Evolutionary conservation across 192 early-diverging fungal genomes (phyloP).

Genomic region (Backusella parvicylindrica): DNA sequence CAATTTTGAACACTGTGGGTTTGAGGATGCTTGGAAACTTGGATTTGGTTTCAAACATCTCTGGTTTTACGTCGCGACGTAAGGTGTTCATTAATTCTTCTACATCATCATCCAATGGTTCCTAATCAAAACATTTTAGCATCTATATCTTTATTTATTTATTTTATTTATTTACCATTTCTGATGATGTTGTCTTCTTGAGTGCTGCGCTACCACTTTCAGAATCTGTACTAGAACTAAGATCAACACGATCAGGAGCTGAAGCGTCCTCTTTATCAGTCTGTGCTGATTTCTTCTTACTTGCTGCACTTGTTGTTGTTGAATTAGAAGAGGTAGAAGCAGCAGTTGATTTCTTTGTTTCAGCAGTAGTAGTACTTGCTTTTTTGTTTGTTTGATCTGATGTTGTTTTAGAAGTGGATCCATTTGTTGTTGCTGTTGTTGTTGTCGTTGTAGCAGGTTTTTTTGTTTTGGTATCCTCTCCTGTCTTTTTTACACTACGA

Average conservation of each 20-base stretch:
- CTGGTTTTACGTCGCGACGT: conserved; percentile 30
- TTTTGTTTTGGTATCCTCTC: not conserved
- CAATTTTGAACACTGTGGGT: conserved; percentile 36
- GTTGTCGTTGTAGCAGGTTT: not conserved
- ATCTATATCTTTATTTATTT: not conserved
- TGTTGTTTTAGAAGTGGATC: not conserved
- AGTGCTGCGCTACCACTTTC: too few relatives aligned
- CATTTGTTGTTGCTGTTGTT: not conserved
- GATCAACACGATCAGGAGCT: not conserved
- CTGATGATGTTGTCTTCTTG: not conserved
- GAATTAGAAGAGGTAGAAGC: not conserved
- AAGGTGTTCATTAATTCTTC: conserved; percentile 24
- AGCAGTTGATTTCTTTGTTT: not conserved
- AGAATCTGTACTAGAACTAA: not conserved
- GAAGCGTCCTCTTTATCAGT: not conserved
- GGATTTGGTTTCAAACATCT: conserved; percentile 48
- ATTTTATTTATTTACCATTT: not conserved
- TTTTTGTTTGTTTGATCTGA: not conserved
- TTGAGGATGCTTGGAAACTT: conserved; percentile 44
- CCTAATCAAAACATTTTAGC: not conserved
- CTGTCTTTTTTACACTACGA: not conserved
- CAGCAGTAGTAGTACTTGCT: not conserved
- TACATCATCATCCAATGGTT: conserved; percentile 35
- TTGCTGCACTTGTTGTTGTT: not conserved
- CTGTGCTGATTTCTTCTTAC: not conserved